Evolutionary conservation across 1,139 yeast genomes (phyloP), one percentile per base, ranked within the genome.

Genomic region (Debaryomyces fabryi): DNA sequence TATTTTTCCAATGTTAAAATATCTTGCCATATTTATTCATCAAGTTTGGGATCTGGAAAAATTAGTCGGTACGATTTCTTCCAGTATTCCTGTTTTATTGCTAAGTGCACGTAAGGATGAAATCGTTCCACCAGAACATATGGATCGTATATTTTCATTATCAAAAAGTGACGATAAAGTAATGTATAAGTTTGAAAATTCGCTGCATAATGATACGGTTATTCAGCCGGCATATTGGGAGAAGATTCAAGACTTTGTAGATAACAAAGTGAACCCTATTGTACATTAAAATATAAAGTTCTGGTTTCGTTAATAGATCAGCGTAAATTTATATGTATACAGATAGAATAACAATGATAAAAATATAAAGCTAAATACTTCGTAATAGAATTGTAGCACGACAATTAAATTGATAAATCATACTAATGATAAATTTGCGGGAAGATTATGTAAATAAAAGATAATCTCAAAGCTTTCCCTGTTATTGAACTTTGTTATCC

Each of bases 101-200:
- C 64, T 92, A 42, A 81, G 88, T 56, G 97, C 96, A 0, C 68
- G 79, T 24, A 71, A 75, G 38, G 99, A 93, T 68, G 99, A 93
- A 66, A 83, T 93, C 30, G 97, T 93, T 1, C 98, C 98, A 1
- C 96, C 97, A 0, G 57, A 57, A 0, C 98, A 93, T 60, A 89
- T 92, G 93, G 78, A 78, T 48, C 63, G 60, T 41, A 75, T 93
- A 33, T 85, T 64, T 62, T 78, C 78, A 37, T 58, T 81, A 41
- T 71, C 85, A 43, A 72, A 73, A 13, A 65, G 81, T 30, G 57
- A 63, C 2, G 64, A 66, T 29, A 86, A 85, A 60, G 61, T 65
- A 21, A 75, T 84, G 57, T 68, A 74, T 47, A 74, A 71, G 48
- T 89, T 83, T 57, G 79, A 79, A 13, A 68, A 79, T 34, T 86